These are phyloP conservation scores for Cladophialophora psammophila DNA, from an alignment of 2,329 filamentous ascomycete genomes.

Conservation along the genomic window DNA sequence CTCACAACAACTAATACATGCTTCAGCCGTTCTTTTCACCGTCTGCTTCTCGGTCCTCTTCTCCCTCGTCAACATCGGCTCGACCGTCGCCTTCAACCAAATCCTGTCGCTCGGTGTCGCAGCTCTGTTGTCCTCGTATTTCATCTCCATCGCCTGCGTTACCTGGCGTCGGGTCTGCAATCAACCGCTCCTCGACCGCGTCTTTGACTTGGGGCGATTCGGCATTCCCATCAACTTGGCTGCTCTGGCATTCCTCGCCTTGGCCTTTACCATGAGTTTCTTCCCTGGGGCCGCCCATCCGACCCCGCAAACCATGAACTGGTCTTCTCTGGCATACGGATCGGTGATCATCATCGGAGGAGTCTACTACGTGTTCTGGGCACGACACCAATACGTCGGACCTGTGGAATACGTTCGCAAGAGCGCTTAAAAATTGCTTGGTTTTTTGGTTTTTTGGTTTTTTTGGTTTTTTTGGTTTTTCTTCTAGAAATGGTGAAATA, in stretches of 20 bases:
- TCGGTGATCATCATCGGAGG: constrained; percentile 49
- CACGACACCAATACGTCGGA: constrained; percentile 46
- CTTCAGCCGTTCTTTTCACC: constrained; percentile 47
- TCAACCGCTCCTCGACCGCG: constrained; percentile 49
- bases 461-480: background rate
- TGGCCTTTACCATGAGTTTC: constrained; percentile 48
- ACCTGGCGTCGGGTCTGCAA: constrained; percentile 46
- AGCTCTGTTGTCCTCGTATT: constrained; percentile 59
- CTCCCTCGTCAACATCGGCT: constrained; percentile 61
- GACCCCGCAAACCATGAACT: constrained; percentile 58
- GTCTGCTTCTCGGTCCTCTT: constrained; percentile 48
- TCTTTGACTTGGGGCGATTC: constrained; percentile 52
- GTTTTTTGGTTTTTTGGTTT: background rate
- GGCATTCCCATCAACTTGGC: constrained; percentile 54
- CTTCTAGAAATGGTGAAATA: too few relatives aligned
- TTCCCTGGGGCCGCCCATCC: constrained; percentile 50
- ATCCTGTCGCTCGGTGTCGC: constrained; percentile 59
- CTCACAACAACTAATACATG: background rate
- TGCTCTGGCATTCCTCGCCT: constrained; percentile 12
- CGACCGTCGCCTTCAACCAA: constrained; percentile 59
- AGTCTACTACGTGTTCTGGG: constrained; percentile 49
- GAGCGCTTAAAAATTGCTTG: constrained; percentile 13
- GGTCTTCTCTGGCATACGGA: constrained; percentile 56
- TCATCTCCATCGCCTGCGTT: constrained; percentile 57
- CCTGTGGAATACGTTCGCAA: constrained; percentile 41